A percentile compares a stretch with the other conserved stretches of the same genome.
These are phyloP conservation scores for Eleusine indica DNA, from an alignment of 176 grass and related monocot species.

Conservation along the genomic window DNA sequence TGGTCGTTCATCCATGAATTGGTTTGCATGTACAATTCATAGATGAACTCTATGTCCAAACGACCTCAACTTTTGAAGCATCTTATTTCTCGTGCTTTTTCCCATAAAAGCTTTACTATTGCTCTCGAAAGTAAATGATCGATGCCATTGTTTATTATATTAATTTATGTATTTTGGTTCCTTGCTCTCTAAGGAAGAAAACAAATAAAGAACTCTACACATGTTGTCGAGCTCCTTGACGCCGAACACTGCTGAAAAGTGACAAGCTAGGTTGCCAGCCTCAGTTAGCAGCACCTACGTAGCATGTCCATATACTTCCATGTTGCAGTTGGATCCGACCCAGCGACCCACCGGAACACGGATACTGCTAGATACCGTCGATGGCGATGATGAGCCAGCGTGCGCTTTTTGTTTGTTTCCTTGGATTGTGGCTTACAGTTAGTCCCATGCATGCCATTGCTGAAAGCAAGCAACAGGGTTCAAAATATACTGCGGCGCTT, in stretches of 20 bases:
- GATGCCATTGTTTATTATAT: too few species aligned
- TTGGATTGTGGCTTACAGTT: slow-evolving; percentile 16
- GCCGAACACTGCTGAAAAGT: slow-evolving; percentile 19
- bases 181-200: slow-evolving; percentile 20
- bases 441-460: slow-evolving; percentile 32
- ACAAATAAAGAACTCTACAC: not conserved
- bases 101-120: too few species aligned
- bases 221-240: slow-evolving; percentile 1
- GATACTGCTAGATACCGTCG: not conserved
- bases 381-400: not conserved
- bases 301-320: slow-evolving; percentile 2
- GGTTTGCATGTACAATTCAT: too few species aligned
- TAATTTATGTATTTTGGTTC: slow-evolving; percentile 17
- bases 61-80: too few species aligned
- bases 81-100: too few species aligned
- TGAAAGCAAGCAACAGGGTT: not conserved
- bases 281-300: not conserved
- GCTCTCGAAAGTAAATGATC: too few species aligned
- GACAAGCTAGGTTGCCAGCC: slow-evolving; percentile 4
- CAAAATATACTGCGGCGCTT: not conserved
- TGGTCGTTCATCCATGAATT: too few species aligned
- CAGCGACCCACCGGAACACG: not conserved
- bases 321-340: not conserved
- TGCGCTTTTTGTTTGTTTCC: slow-evolving; percentile 16
- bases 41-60: too few species aligned